Base-by-base conservation (phyloP, 768 basidiomycete species). In the Collybia sordida region DNA sequence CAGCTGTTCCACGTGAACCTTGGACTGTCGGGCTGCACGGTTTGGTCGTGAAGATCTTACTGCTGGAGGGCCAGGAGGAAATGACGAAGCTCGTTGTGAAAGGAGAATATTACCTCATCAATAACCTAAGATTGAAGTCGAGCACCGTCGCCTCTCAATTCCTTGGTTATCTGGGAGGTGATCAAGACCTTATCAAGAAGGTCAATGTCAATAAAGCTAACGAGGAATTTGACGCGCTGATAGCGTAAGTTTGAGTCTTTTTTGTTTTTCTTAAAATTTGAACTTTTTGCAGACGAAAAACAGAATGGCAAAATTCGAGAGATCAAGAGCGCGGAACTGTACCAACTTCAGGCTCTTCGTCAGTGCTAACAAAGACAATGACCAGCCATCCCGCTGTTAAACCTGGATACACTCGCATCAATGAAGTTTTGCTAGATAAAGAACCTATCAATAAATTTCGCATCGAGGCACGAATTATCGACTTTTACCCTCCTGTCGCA, bases 401-500 rank as follows among this genome's bases (percentile, higher is more conserved):
- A 41, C 22, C 23, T 39, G 23, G 15, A 17, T 18, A 38, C 23
- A 47, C 45, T 3, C 67, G 68, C 15, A 67, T 81, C 11, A 31
- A 12, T 42, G 59, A 70, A 50, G 69, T 80, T 49, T 59, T 79
- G 35, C 55, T 64, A 6, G 49, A 53, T 22, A 55, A 65, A 19
- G 61, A 60, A 35, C 70, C 63, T 40, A 69, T 78, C 3, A 63
- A 62, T 14, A 68, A 62, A 36, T 79, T 75, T 50, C 70, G 63
- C 34, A 60, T 86, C 19, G 56, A 67, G 8, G 85, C 79, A 5
- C 77, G 77, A 17, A 72, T 77, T 2, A 58, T 79, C 7, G 82
- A 84, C 56, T 86, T 79, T 58, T 76, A 72, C 56, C 87, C 87
- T 0, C 66, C 72, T 25, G 58, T 72, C 23, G 57, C 86, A 23